These are phyloP conservation scores for Hymenoscyphus albidus DNA, from an alignment of 2,329 filamentous ascomycete species.

Conservation along the genomic window DNA sequence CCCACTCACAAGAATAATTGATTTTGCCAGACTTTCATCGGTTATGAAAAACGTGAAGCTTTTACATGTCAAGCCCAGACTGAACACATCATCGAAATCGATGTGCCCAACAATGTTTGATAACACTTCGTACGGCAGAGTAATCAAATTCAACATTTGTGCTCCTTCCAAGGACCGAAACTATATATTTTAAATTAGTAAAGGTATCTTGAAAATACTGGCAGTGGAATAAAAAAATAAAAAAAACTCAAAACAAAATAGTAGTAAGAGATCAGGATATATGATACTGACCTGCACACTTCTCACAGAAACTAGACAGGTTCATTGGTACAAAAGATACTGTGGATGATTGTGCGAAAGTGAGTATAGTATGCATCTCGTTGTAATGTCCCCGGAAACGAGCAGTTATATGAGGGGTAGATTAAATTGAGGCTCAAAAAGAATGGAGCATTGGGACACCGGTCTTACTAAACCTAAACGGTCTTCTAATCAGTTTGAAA, in stretches of 20 bases:
- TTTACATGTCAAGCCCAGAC: constrained; percentile 28
- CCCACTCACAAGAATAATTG: constrained; percentile 28
- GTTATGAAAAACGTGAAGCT: constrained; percentile 26
- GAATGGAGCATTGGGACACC: neutral
- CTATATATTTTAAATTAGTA: neutral
- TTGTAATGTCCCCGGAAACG: neutral
- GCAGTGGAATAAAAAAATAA: neutral
- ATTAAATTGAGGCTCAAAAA: neutral
- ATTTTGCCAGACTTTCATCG: constrained; percentile 32
- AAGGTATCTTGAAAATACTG: neutral
- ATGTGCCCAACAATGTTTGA: constrained; percentile 29
- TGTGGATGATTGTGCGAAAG: neutral
- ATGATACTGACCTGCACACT: neutral
- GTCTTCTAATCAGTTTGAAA: too few species aligned
- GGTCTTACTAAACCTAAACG: neutral
- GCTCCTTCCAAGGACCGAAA: neutral
- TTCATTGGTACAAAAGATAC: neutral
- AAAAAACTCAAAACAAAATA: neutral
- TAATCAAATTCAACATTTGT: constrained; percentile 28
- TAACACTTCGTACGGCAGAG: constrained; percentile 34
- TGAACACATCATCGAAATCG: constrained; percentile 33
- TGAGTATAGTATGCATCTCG: neutral
- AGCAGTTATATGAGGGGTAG: neutral
- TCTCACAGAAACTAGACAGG: neutral
- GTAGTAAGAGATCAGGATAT: neutral